Conservation (phyloP, 2,329 filamentous ascomycete species). For the Ustulina deusta region DNA sequence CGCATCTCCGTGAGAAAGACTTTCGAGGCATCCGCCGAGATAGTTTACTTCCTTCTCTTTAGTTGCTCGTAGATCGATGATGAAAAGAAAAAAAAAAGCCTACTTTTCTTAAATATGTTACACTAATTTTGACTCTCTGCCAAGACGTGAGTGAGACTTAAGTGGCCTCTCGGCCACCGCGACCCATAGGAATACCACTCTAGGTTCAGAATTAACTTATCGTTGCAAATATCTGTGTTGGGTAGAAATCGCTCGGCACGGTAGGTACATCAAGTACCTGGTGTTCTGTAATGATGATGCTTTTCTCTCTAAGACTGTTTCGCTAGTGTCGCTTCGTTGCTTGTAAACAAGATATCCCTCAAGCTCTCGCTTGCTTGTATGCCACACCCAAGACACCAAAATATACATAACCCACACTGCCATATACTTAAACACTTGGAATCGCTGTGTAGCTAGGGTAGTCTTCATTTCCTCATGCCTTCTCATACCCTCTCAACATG, state of each 20-base stretch:
- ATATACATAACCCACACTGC: neutral
- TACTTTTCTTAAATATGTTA: no score
- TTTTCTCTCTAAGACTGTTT: conserved; percentile 7
- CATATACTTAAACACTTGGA: neutral
- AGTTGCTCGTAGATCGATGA: neutral
- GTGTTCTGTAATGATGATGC: conserved; percentile 15
- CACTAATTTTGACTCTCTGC: neutral
- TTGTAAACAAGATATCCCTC: conserved; percentile 21
- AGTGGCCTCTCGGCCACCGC: neutral
- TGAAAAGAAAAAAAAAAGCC: neutral
- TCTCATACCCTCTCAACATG: neutral
- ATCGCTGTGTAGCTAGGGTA: conserved; percentile 11
- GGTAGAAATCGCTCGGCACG: conserved; percentile 13
- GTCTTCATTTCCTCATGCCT: no score
- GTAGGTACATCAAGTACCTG: neutral
- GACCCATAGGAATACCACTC: no score
- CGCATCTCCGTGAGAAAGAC: neutral
- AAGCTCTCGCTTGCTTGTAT: conserved; percentile 22
- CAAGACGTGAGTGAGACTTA: neutral
- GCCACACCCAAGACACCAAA: conserved; percentile 8
- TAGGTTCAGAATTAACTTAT: neutral
- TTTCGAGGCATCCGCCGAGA: conserved; percentile 2
- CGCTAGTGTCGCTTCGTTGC: conserved; percentile 4
- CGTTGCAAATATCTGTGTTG: neutral
- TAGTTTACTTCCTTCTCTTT: neutral